phyloP scores from a whole-genome alignment of 2,329 filamentous ascomycete species.

The Microthyrium microscopicum region DNA sequence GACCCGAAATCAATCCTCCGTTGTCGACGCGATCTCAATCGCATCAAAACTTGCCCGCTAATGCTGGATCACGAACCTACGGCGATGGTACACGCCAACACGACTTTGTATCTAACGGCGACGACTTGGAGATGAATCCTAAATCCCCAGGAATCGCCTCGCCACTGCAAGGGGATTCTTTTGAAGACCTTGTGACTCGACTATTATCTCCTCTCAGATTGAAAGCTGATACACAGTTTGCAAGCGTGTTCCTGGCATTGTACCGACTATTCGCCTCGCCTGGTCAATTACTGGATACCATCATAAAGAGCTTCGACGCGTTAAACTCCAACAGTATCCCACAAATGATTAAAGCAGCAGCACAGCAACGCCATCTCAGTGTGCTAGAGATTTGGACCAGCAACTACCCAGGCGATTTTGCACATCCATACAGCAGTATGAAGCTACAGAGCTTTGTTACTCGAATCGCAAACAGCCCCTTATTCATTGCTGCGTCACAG shows the following conservation, averaged over 20 bases:
- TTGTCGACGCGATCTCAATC: no score
- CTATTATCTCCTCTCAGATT: conserved; percentile 67
- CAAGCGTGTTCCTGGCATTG: conserved; percentile 73
- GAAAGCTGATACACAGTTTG: conserved; percentile 77
- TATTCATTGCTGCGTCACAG: conserved; percentile 70
- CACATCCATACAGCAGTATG: conserved; percentile 54
- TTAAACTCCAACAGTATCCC: conserved; percentile 42
- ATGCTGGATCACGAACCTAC: no score
- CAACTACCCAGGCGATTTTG: conserved; percentile 85
- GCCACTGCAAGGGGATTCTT: conserved; percentile 28
- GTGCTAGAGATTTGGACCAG: conserved; percentile 81
- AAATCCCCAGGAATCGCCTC: conserved; percentile 2
- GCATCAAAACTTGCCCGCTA: no score
- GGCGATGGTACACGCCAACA: no score
- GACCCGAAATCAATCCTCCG: no score
- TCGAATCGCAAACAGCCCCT: conserved; percentile 57
- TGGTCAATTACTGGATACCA: conserved; percentile 56
- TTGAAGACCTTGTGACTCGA: conserved; percentile 54
- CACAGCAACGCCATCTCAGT: conserved; percentile 69
- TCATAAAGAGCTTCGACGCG: conserved; percentile 59
- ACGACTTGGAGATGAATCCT: conserved; percentile 38
- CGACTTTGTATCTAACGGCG: no score
- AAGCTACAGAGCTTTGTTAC: conserved; percentile 60
- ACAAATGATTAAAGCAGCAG: conserved; percentile 60
- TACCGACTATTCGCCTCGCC: conserved; percentile 90